These are phyloP conservation scores for Boletus insuetus DNA, from an alignment of 768 basidiomycete genomes.

Conservation along the genomic window DNA sequence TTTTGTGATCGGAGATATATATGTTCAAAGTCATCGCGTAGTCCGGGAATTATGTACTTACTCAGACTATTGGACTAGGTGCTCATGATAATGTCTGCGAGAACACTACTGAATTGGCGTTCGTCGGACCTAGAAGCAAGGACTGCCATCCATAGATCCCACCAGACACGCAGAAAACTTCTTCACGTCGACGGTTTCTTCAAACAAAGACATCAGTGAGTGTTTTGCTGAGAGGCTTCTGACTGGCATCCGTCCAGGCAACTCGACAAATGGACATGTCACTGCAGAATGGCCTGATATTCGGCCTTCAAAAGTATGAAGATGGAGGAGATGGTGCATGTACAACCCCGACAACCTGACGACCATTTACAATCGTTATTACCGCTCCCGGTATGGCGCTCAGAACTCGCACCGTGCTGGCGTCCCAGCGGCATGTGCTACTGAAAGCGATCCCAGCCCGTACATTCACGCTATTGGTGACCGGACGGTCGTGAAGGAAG, in stretches of 20 bases:
- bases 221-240: background rate
- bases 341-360: constrained; percentile 36
- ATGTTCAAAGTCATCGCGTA: no score
- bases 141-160: background rate
- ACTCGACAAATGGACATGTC: no score
- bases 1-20: no score
- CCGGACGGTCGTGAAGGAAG: constrained; percentile 22
- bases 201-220: background rate
- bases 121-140: no score
- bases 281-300: constrained; percentile 15
- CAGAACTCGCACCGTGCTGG: constrained; percentile 42
- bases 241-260: no score
- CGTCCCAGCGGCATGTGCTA: constrained; percentile 41
- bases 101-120: no score
- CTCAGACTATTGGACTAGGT: no score
- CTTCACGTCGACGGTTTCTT: background rate
- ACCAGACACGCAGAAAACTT: background rate
- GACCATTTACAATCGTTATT: constrained; percentile 21
- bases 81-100: no score
- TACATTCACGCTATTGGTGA: constrained; percentile 37
- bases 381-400: constrained; percentile 33
- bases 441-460: constrained; percentile 44
- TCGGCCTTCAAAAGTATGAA: background rate
- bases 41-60: no score
- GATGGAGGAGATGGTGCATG: constrained; percentile 33